phyloP scores from a whole-genome alignment of 2,329 filamentous ascomycete species.

The Microdochium bolleyi region DNA sequence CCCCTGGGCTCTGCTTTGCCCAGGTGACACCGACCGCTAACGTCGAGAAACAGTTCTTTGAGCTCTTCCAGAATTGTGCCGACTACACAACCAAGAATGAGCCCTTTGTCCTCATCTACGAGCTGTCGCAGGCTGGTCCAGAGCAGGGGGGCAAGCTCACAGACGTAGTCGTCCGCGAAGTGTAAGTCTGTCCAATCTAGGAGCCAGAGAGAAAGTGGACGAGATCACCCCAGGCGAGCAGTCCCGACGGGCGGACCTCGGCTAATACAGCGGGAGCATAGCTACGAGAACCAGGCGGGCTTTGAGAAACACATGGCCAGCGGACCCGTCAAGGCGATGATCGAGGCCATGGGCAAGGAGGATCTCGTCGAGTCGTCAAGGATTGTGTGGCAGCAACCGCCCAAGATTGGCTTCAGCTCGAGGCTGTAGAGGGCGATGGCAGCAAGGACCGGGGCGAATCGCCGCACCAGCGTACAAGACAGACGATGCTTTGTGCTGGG shows the following conservation, averaged over 20 bases:
- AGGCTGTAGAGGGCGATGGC: neutral
- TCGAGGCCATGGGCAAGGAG: slow-evolving; percentile 1
- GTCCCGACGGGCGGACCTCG: neutral
- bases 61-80: slow-evolving; percentile 12
- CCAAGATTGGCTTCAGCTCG: neutral
- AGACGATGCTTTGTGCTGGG: neutral
- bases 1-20: neutral
- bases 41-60: slow-evolving; percentile 9
- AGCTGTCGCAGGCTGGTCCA: slow-evolving; percentile 13
- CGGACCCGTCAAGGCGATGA: slow-evolving; percentile 6
- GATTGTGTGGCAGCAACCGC: neutral
- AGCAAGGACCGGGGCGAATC: too few species aligned
- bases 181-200: too few species aligned
- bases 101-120: slow-evolving; percentile 14
- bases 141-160: slow-evolving; percentile 9
- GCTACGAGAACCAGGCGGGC: slow-evolving; percentile 14
- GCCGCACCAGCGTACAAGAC: neutral
- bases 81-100: slow-evolving; percentile 13
- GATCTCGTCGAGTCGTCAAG: neutral
- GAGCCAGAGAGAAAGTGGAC: too few species aligned
- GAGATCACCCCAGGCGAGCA: neutral
- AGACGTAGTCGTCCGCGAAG: slow-evolving; percentile 16
- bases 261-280: slow-evolving; percentile 1
- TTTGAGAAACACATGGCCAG: slow-evolving; percentile 12
- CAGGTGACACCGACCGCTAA: neutral